Percentiles rank a stretch among this genome's conserved stretches.
phyloP scores from a whole-genome alignment of 495 filamentous ascomycete species.

The Aspergillus leporis region DNA sequence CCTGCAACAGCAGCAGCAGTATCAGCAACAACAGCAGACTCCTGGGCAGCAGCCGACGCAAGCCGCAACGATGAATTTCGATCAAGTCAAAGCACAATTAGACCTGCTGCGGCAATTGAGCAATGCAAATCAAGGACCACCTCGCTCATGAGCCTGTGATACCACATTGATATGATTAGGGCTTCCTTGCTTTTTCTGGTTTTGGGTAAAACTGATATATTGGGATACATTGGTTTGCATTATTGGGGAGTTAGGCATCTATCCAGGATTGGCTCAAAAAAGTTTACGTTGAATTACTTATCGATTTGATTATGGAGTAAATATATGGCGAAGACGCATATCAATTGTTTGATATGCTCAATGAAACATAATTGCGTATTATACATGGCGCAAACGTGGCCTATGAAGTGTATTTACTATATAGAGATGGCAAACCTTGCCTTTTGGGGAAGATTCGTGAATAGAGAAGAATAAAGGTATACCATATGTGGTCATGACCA shows the following conservation, averaged over 20 bases:
- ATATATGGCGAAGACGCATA: background rate
- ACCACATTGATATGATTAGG: constrained; percentile 10
- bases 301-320: background rate
- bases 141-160: constrained; percentile 30
- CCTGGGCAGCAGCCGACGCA: constrained; percentile 41
- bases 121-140: constrained; percentile 39
- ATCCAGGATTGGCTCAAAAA: background rate
- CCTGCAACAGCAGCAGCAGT: constrained; percentile 42
- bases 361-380: constrained; percentile 5
- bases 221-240: constrained; percentile 30
- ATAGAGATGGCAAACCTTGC: background rate
- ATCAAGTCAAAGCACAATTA: constrained; percentile 48
- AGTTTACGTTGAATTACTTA: background rate
- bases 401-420: background rate
- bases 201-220: constrained; percentile 9
- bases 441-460: background rate
- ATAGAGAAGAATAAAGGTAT: background rate
- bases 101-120: constrained; percentile 46
- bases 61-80: constrained; percentile 39
- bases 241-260: constrained; percentile 18
- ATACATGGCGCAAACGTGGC: constrained; percentile 7
- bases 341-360: background rate
- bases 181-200: constrained; percentile 13
- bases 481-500: constrained; percentile 10
- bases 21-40: constrained; percentile 38